These are phyloP conservation scores for Metarhizium humberi DNA, from an alignment of 2,329 filamentous ascomycete genomes.

Conservation along the genomic window DNA sequence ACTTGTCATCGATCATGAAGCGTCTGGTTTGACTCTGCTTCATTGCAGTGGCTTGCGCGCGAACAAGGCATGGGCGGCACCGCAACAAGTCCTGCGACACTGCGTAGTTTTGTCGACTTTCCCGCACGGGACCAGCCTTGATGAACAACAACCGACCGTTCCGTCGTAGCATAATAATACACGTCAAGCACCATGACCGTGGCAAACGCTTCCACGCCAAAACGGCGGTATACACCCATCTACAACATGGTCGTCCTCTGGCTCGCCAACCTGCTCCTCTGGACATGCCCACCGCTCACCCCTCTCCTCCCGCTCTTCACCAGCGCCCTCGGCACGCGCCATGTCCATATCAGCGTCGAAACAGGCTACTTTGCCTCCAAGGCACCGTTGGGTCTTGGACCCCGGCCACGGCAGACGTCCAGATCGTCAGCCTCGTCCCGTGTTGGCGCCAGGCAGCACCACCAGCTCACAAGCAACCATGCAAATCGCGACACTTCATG, in stretches of 20 bases:
- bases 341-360: conserved; percentile 31
- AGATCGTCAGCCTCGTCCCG: conserved; percentile 21
- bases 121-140: too few species aligned
- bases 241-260: conserved; percentile 30
- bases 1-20: too few species aligned
- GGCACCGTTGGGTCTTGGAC: conserved; percentile 19
- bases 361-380: conserved; percentile 26
- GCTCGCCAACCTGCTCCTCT: conserved; percentile 28
- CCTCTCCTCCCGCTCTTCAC: conserved; percentile 22
- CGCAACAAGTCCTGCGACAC: too few species aligned
- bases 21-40: too few species aligned
- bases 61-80: too few species aligned
- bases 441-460: not conserved
- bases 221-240: conserved; percentile 14
- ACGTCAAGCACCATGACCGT: conserved; percentile 9
- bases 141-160: too few species aligned
- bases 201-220: not conserved
- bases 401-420: conserved; percentile 27
- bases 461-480: too few species aligned
- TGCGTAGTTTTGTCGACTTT: too few species aligned
- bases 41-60: too few species aligned
- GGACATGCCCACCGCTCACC: conserved; percentile 21
- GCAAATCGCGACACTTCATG: too few species aligned
- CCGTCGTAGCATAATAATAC: too few species aligned
- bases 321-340: conserved; percentile 22